Evolutionary conservation across 108 stramenopile species (phyloP).

Genomic region (Cyclotella sp.): DNA sequence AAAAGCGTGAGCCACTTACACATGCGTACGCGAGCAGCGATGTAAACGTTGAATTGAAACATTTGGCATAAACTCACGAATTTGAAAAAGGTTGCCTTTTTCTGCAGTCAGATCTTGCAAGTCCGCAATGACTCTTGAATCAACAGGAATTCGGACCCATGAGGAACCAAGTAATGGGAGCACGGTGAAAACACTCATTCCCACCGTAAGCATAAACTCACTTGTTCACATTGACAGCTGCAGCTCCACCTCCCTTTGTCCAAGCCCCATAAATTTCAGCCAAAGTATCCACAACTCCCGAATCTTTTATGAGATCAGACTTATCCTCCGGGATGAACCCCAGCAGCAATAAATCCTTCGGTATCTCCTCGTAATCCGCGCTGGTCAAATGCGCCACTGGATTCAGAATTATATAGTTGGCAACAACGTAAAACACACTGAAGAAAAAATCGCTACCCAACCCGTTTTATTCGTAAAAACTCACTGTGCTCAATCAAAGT

Average conservation of each 20-base stretch:
- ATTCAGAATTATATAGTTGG: no score
- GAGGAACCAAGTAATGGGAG: background rate
- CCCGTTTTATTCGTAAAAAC: no score
- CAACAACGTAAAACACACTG: no score
- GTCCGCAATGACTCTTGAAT: conserved; percentile 62
- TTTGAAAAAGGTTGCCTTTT: conserved; percentile 74
- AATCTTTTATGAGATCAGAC: conserved; percentile 80
- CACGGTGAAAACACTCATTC: background rate
- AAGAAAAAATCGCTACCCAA: no score
- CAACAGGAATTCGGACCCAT: background rate
- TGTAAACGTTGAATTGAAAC: no score
- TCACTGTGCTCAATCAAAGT: conserved; percentile 88
- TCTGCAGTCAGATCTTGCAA: conserved; percentile 87
- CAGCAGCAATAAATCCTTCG: conserved; percentile 86
- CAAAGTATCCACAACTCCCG: conserved; percentile 87
- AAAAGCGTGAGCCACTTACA: no score
- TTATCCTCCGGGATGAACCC: conserved; percentile 90
- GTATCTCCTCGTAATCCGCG: conserved; percentile 91
- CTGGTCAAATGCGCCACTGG: conserved; percentile 90
- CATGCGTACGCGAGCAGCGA: no score
- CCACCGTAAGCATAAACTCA: background rate
- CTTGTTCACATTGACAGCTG: conserved; percentile 89
- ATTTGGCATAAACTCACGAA: background rate
- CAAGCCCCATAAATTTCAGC: conserved; percentile 90
- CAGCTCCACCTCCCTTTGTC: conserved; percentile 91